Conservation (phyloP, 768 basidiomycete genomes). For the Pleurotus tuoliensis region DNA sequence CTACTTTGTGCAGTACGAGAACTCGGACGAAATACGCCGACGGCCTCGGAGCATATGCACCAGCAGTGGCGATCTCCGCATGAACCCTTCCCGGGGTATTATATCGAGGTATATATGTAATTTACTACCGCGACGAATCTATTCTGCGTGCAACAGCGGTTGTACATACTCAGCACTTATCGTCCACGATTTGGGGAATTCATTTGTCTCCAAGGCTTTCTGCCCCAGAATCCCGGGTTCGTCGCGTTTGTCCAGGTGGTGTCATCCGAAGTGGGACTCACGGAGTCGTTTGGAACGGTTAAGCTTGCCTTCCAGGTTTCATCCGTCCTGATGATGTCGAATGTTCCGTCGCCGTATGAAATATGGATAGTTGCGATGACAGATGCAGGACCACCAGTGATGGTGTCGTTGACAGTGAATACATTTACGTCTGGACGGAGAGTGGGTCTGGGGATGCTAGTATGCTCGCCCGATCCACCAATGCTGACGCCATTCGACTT, state of each 20-base stretch:
- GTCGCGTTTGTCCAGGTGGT: constrained; percentile 24
- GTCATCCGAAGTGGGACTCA: constrained; percentile 26
- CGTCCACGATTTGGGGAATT: background rate
- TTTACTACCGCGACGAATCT: background rate
- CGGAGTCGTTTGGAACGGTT: constrained; percentile 22
- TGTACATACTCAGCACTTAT: background rate
- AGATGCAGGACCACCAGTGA: constrained; percentile 23
- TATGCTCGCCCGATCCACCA: constrained; percentile 19
- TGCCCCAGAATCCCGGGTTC: constrained; percentile 5
- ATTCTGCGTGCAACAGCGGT: background rate
- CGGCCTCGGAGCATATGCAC: constrained; percentile 11
- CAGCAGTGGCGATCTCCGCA: background rate
- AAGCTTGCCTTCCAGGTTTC: constrained; percentile 21
- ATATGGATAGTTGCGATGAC: constrained; percentile 26
- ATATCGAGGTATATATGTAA: background rate
- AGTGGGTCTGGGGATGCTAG: constrained; percentile 21
- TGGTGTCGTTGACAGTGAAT: constrained; percentile 26
- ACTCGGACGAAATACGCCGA: constrained; percentile 65
- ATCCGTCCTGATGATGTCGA: constrained; percentile 26
- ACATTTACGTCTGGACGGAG: constrained; percentile 23
- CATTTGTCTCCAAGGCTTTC: background rate
- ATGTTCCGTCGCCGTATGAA: constrained; percentile 25
- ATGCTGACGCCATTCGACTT: constrained; percentile 1
- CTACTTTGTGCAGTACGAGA: constrained; percentile 49
- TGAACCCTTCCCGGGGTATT: background rate